Conservation (phyloP, 2,329 filamentous ascomycete genomes). For the Penicillium freii region DNA sequence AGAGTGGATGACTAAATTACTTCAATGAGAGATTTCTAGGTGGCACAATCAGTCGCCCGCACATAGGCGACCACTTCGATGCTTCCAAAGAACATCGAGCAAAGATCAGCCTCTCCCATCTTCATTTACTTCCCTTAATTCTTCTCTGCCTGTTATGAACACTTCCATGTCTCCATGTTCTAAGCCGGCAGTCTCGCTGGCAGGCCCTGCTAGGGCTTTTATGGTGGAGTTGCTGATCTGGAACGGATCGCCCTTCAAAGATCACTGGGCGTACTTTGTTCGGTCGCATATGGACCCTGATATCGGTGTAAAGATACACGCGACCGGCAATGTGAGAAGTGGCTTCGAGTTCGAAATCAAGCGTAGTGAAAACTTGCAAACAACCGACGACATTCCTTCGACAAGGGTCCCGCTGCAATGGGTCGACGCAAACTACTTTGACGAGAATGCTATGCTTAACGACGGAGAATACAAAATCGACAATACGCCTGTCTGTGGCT, state of each 20-base stretch:
- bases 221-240: constrained; percentile 32
- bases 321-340: constrained; percentile 31
- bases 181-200: not conserved
- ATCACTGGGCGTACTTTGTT: constrained; percentile 40
- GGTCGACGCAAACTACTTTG: constrained; percentile 24
- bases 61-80: too few relatives aligned
- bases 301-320: constrained; percentile 33
- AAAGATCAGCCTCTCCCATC: too few relatives aligned
- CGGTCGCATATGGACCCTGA: constrained; percentile 13
- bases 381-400: constrained; percentile 14
- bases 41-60: too few relatives aligned
- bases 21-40: too few relatives aligned
- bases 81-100: not conserved
- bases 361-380: constrained; percentile 25
- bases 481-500: constrained; percentile 22
- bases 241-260: constrained; percentile 36
- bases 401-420: constrained; percentile 33
- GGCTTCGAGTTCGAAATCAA: constrained; percentile 36
- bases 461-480: constrained; percentile 20
- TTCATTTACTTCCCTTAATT: not conserved
- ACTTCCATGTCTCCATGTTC: too few relatives aligned
- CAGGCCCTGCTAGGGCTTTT: constrained; percentile 16
- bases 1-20: too few relatives aligned
- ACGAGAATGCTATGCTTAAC: constrained; percentile 30
- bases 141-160: not conserved